phyloP scores from a whole-genome alignment of 2,329 filamentous ascomycete genomes.

The Elsinoe necatrix region DNA sequence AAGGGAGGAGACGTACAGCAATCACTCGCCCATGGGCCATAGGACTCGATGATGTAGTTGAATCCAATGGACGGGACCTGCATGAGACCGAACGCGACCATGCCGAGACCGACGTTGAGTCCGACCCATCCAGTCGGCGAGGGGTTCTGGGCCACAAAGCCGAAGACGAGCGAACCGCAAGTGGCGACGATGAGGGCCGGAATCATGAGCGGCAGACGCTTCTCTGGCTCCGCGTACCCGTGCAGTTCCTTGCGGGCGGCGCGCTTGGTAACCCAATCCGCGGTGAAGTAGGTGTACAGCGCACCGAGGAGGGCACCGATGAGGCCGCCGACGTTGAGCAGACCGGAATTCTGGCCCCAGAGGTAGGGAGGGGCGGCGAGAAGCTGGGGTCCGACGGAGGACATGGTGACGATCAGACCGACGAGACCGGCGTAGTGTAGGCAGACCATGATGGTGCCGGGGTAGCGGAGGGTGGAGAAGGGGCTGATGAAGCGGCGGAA shows the following conservation, averaged over 20 bases:
- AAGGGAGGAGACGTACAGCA: constrained; percentile 31
- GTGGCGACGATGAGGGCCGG: constrained; percentile 33
- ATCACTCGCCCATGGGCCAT: constrained; percentile 33
- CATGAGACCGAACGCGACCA: constrained; percentile 36
- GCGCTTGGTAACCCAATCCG: constrained; percentile 32
- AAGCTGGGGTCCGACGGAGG: constrained; percentile 32
- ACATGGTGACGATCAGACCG: constrained; percentile 33
- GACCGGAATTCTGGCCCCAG: constrained; percentile 33
- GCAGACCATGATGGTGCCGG: constrained; percentile 36
- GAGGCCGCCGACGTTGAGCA: constrained; percentile 33
- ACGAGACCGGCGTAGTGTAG: constrained; percentile 37
- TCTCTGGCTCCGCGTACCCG: constrained; percentile 35
- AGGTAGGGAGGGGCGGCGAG: constrained; percentile 34
- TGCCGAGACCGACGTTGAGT: constrained; percentile 33
- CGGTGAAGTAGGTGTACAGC: constrained; percentile 31
- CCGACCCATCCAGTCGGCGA: constrained; percentile 33
- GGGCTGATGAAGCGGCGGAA: constrained; percentile 31
- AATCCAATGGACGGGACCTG: constrained; percentile 37
- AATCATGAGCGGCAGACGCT: constrained; percentile 32
- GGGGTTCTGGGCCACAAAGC: constrained; percentile 34
- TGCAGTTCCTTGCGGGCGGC: constrained; percentile 30
- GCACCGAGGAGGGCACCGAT: constrained; percentile 32
- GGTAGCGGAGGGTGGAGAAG: constrained; percentile 32
- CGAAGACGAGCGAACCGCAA: constrained; percentile 32
- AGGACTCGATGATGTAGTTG: constrained; percentile 34